phyloP scores from a whole-genome alignment of 257 asterid species.

The Fraxinus excelsior region DNA sequence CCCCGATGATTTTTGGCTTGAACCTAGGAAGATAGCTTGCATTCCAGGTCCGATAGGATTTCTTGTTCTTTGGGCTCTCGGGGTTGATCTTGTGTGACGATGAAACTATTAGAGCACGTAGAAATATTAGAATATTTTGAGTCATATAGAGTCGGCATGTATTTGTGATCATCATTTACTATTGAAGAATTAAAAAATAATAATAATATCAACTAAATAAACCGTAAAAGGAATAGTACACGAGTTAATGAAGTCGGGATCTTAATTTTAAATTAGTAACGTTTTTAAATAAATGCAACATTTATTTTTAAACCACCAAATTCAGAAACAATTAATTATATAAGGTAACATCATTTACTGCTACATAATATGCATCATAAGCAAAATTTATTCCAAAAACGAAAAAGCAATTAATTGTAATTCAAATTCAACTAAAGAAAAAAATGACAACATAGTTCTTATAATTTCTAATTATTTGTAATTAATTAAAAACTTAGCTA shows the following conservation, averaged over 20 bases:
- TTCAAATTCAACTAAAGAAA: background rate
- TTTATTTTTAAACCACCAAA: no score
- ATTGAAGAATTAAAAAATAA: no score
- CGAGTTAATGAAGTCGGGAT: no score
- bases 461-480: no score
- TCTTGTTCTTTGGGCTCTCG: slow-evolving; percentile 22
- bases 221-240: background rate
- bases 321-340: background rate
- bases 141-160: background rate
- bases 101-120: background rate
- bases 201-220: background rate
- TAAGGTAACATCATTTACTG: background rate
- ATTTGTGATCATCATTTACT: background rate
- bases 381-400: background rate
- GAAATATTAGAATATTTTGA: no score
- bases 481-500: background rate
- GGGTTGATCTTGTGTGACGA: slow-evolving; percentile 13
- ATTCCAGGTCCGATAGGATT: slow-evolving; percentile 46
- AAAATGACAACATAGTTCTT: background rate
- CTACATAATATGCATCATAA: background rate
- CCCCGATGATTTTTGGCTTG: slow-evolving; percentile 39
- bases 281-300: no score
- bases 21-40: slow-evolving; percentile 65
- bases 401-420: background rate
- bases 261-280: no score